phyloP scores from a whole-genome alignment of 306 rosid genomes.

The Gillenia trifoliata region DNA sequence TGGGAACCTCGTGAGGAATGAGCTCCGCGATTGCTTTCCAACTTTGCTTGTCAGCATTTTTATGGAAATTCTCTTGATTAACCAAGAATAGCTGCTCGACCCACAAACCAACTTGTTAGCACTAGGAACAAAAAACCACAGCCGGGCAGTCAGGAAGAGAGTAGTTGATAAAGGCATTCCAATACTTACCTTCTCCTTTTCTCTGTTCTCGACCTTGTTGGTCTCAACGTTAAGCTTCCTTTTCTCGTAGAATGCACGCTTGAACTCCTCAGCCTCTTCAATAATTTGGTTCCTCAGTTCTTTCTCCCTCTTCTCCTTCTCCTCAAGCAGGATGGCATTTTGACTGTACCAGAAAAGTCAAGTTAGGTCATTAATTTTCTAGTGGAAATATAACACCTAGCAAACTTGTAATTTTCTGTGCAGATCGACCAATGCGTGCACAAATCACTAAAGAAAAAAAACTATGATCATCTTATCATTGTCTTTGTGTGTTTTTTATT shows the following conservation, averaged over 20 bases:
- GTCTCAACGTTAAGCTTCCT: slow-evolving; percentile 90
- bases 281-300: slow-evolving; percentile 82
- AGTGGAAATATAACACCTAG: not conserved
- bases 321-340: slow-evolving; percentile 80
- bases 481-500: not conserved
- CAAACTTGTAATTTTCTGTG: not conserved
- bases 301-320: slow-evolving; percentile 92
- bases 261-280: slow-evolving; percentile 94
- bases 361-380: not conserved
- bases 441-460: not conserved
- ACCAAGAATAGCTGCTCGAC: slow-evolving; percentile 58
- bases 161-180: not conserved
- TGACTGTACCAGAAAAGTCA: slow-evolving; percentile 52
- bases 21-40: slow-evolving; percentile 96
- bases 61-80: slow-evolving; percentile 95
- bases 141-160: not conserved
- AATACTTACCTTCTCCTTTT: slow-evolving; percentile 78
- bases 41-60: slow-evolving; percentile 91
- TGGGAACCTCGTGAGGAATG: slow-evolving; percentile 91
- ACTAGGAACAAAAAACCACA: slow-evolving; percentile 1
- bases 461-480: not conserved
- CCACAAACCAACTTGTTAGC: slow-evolving; percentile 5
- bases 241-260: slow-evolving; percentile 78
- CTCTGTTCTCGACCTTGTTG: slow-evolving; percentile 79
- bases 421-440: not conserved